Evolutionary conservation across 192 early-diverging fungal species (phyloP).

Genomic region (Entomortierella chlamydospora): DNA sequence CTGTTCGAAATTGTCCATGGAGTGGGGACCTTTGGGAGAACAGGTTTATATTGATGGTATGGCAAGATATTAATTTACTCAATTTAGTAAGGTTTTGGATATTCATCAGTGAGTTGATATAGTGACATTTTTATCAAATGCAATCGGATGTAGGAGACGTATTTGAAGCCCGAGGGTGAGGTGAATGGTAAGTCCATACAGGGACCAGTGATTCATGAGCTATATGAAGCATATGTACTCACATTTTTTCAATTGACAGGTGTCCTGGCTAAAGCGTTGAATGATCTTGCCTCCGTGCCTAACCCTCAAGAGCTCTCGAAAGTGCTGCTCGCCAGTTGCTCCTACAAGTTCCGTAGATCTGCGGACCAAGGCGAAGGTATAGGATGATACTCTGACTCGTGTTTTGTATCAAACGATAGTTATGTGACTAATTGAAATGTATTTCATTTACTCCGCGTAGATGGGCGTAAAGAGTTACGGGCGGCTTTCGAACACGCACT

Average conservation of each 20-base stretch:
- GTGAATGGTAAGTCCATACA: conserved; percentile 15
- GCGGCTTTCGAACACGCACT: conserved; percentile 27
- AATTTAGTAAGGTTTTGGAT: too few species aligned
- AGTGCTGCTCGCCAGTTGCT: conserved; percentile 17
- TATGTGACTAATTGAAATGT: too few species aligned
- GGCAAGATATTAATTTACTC: too few species aligned
- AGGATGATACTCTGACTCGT: not conserved
- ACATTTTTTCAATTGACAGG: not conserved
- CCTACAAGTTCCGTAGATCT: conserved; percentile 1
- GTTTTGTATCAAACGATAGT: too few species aligned
- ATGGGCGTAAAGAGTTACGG: conserved; percentile 6
- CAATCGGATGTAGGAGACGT: conserved; percentile 33
- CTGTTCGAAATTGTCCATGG: conserved; percentile 81
- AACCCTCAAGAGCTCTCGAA: conserved; percentile 38
- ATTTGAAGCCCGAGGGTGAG: conserved; percentile 18
- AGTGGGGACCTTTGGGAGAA: conserved; percentile 70
- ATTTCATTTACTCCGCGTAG: not conserved
- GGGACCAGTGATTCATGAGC: too few species aligned
- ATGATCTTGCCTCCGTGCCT: conserved; percentile 4
- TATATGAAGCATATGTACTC: too few species aligned
- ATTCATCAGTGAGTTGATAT: not conserved
- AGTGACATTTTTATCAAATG: too few species aligned
- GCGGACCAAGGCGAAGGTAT: conserved; percentile 19
- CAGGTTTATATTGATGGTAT: conserved; percentile 25
- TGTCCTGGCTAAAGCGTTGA: conserved; percentile 17